Evolutionary conservation across 345 rosid species (phyloP).

Genomic region (Salix viminalis): DNA sequence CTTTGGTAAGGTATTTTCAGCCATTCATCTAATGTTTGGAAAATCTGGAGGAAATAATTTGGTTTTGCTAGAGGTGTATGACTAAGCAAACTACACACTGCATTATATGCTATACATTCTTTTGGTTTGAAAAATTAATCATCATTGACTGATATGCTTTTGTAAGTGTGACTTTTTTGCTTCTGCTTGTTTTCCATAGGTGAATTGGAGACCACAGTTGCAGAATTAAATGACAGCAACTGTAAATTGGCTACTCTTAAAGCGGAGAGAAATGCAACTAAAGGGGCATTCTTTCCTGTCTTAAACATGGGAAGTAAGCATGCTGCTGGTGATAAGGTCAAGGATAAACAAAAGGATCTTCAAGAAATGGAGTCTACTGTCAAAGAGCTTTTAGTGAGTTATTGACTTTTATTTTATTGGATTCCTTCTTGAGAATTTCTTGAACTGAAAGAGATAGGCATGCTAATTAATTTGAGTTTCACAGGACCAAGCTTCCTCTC

Average conservation of each 20-base stretch:
- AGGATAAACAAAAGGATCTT: conserved; percentile 67
- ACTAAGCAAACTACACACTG: too few relatives aligned
- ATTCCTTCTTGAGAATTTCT: conserved; percentile 16
- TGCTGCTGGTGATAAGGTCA: conserved; percentile 50
- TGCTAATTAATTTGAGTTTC: conserved; percentile 23
- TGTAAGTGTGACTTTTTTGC: not conserved
- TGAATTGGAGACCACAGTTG: conserved; percentile 60
- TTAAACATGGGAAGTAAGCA: conserved; percentile 60
- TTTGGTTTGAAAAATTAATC: not conserved
- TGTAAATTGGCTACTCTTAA: conserved; percentile 61
- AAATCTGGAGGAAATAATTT: too few relatives aligned
- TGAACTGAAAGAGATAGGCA: conserved; percentile 7
- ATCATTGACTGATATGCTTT: not conserved
- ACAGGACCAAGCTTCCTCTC: conserved; percentile 70
- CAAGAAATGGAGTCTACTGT: conserved; percentile 70
- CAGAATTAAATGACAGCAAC: conserved; percentile 63
- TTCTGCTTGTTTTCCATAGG: conserved; percentile 44
- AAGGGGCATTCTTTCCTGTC: conserved; percentile 71
- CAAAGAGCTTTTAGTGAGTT: conserved; percentile 60
- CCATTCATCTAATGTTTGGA: too few relatives aligned
- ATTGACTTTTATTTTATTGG: conserved; percentile 9
- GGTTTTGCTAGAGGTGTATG: too few relatives aligned
- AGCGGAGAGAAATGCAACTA: conserved; percentile 78
- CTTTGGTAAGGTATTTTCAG: too few relatives aligned
- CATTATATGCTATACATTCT: not conserved